Evolutionary conservation across 106 monocot genomes (phyloP), one percentile per base, ranked within the genome.

Genomic region (Allium cepa): DNA sequence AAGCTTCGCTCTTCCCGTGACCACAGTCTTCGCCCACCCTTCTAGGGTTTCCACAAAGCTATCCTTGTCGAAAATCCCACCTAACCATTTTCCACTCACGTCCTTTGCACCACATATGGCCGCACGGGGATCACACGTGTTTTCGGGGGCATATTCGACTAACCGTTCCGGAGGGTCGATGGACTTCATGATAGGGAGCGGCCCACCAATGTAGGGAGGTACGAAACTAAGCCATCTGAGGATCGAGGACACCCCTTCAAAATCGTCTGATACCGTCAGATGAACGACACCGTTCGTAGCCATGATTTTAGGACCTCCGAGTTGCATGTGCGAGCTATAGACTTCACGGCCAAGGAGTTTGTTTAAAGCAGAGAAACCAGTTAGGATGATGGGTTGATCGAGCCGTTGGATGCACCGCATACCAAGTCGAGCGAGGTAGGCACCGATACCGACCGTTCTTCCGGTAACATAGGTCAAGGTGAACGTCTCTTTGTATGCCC

Each of bases 231-330:
- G 87, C 97, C 97, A 99, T 50, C 78, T 84, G 61, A 99, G 71
- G 69, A 99, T 99, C 15, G 97, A 82, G 46, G 90, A 85, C 69
- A 93, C 58, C 49, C 97, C 97, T 67, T 99, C 92, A 66, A 99
- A 84, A 81, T 99, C 97, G 74, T 99, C 97, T 47, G 90, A 77
- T 13, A 99, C 97, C 9, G 90, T 99, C n/a, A 93, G 77, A 78
- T 99, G 97, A 69, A 87, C 82, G 28, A 99, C 97, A 11, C 97
- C 97, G 75, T 99, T 99, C 18, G 97, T 99, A 14, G 92, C 97
- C 97, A 99, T 99, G 26, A 99, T 92, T 62, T 99, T 99, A 15
- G 97, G 97, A 10, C 97, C 97, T 66, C 97, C 97, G 8, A 99
- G 72, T 73, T 99, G 97, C 97, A 99, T 99, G 63, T 99, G 97